Evolutionary conservation across 2,329 filamentous ascomycete genomes (phyloP).

Genomic region (Albophoma yamanashiensis): DNA sequence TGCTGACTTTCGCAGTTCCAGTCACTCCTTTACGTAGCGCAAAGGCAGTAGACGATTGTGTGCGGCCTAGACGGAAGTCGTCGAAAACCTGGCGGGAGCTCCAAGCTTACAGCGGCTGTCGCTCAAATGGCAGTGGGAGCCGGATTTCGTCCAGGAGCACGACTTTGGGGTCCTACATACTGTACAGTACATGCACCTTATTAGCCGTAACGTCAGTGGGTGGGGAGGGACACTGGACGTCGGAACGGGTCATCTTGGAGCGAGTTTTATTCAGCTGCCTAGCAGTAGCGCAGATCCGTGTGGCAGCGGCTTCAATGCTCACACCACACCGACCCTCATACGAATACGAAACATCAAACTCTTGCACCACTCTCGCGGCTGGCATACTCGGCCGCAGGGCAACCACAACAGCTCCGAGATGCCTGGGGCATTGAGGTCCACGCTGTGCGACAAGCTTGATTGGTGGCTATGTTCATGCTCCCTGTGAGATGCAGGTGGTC

Average conservation of each 20-base stretch:
- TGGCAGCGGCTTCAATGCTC: not conserved
- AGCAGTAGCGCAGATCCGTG: not conserved
- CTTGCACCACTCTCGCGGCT: not conserved
- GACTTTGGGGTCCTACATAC: not conserved
- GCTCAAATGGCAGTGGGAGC: not conserved
- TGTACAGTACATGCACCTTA: too few species aligned
- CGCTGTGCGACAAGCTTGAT: not conserved
- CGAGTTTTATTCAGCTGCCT: not conserved
- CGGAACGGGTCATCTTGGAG: too few species aligned
- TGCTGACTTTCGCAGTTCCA: not conserved
- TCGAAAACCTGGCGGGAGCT: too few species aligned
- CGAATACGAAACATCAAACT: too few species aligned
- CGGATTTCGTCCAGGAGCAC: not conserved
- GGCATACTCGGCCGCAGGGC: not conserved
- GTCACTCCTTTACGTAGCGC: not conserved
- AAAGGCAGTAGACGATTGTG: not conserved
- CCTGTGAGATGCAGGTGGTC: too few species aligned
- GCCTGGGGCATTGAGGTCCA: not conserved
- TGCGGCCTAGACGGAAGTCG: too few species aligned
- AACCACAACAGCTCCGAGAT: not conserved
- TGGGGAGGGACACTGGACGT: not conserved
- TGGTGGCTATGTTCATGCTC: too few species aligned
- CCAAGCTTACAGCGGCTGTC: not conserved
- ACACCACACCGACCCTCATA: too few species aligned
- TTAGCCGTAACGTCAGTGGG: not conserved